These are phyloP conservation scores for Plenodomus biglobosus DNA, from an alignment of 2,329 filamentous ascomycete species.

Conservation along the genomic window DNA sequence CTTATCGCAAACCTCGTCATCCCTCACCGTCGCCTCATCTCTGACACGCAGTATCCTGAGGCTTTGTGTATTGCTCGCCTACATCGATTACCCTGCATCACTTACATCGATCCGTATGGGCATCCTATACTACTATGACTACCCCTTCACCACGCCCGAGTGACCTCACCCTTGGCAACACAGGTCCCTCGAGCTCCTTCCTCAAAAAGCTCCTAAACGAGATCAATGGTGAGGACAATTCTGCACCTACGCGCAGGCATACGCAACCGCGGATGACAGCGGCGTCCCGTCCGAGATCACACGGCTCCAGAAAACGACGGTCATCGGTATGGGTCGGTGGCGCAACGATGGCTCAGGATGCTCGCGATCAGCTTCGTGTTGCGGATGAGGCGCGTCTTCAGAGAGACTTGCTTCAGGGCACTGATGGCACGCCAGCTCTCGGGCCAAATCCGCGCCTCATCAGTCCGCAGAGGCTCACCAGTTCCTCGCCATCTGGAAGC, in stretches of 20 bases:
- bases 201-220: constrained; percentile 33
- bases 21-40: constrained; percentile 9
- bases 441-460: background rate
- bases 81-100: constrained; percentile 24
- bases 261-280: background rate
- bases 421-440: constrained; percentile 1
- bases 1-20: background rate
- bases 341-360: constrained; percentile 22
- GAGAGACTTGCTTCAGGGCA: background rate
- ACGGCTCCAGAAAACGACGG: background rate
- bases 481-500: background rate
- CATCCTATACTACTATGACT: constrained; percentile 28
- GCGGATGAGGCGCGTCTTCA: constrained; percentile 26
- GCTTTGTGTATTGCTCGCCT: constrained; percentile 10
- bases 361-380: constrained; percentile 24
- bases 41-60: background rate
- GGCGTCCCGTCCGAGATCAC: background rate
- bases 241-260: background rate
- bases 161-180: constrained; percentile 2
- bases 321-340: constrained; percentile 26
- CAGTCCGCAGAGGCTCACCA: background rate
- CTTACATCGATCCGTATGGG: constrained; percentile 16
- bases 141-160: constrained; percentile 19
- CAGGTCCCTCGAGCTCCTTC: constrained; percentile 19
- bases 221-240: constrained; percentile 16